Evolutionary conservation across 2,329 filamentous ascomycete genomes (phyloP), one percentile per base, ranked within the genome.

Genomic region (Ascochyta clinopodiicola): DNA sequence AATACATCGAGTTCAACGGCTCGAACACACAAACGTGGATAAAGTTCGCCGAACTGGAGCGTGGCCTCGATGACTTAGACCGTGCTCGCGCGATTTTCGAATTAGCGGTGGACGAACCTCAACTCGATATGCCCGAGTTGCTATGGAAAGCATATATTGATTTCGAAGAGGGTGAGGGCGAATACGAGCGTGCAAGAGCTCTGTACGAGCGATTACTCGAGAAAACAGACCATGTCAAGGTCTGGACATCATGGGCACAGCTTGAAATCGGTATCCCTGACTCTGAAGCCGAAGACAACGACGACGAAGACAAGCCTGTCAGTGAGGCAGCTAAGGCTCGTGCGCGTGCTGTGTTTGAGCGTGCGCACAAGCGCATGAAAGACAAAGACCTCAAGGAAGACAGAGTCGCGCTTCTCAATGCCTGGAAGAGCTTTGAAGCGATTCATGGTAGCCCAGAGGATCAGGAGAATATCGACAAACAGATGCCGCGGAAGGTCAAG

Each of bases 71-170:
- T 71, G 95, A 99, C 69, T 78, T 93, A 3, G 92, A 96, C 19
- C 89, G 95, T 27, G 88, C 91, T 15, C 84, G 95, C 38, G 93
- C 90, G 40, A 96, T 99, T 65, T 98, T 92, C 72, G 94, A 98
- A 77, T 82, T 98, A 25, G 94, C 91, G 2, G 88, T 97, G 57
- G 82, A 85, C 44, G 93, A 98, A 75, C 83, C 88, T 1, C 84
- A 87, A 29, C 82, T 99, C 13, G 95, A 99, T 75, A 99, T 99
- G 95, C 95, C 95, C 0, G 95, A 99, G 78, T 82, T 98, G 46
- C 82, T 98, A 1, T 99, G 95, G 95, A 98, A 98, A 79, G 88
- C 92, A 1, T 99, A 96, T 76, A 98, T 99, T 67, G 95, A 99
- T 76, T 98, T 98, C 71, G 95, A 99, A 77, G 94, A 98, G 72